A percentile compares a stretch with the other conserved stretches of the same genome.
phyloP scores from a whole-genome alignment of 2,329 filamentous ascomycete genomes.

The Ascochyta pisi region DNA sequence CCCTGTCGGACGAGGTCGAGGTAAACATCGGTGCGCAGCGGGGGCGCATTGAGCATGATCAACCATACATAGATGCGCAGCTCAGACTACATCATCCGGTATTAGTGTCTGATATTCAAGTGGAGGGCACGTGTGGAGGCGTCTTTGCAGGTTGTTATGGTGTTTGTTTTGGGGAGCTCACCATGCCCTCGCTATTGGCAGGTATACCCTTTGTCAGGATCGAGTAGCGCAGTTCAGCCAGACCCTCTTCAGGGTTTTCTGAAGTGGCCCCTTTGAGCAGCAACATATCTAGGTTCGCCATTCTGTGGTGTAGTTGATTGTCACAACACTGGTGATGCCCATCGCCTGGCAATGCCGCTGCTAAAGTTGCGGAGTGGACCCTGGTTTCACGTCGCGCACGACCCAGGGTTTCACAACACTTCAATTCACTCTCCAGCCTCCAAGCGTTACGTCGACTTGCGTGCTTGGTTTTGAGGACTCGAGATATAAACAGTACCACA shows the following conservation, averaged over 20 bases:
- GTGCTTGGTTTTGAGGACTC: no score
- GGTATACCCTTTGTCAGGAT: conserved; percentile 79
- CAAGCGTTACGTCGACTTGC: background rate
- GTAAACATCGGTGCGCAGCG: conserved; percentile 86
- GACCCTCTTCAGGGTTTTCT: conserved; percentile 69
- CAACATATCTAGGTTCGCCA: conserved; percentile 70
- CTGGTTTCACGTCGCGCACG: background rate
- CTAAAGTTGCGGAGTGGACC: conserved; percentile 10
- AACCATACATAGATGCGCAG: conserved; percentile 96
- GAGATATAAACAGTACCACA: background rate
- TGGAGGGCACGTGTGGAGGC: no score
- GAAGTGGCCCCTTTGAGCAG: conserved; percentile 80
- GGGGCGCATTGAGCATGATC: conserved; percentile 85
- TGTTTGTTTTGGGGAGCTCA: conserved; percentile 46
- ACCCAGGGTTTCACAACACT: background rate
- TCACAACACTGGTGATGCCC: conserved; percentile 1
- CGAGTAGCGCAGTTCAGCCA: conserved; percentile 75
- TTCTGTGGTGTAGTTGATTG: conserved; percentile 25
- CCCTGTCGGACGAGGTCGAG: conserved; percentile 90
- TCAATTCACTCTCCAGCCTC: background rate
- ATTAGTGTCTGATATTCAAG: conserved; percentile 1
- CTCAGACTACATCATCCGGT: conserved; percentile 69
- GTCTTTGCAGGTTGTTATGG: background rate
- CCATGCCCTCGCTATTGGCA: conserved; percentile 82
- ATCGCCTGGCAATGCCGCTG: background rate